phyloP scores from a whole-genome alignment of 2,329 filamentous ascomycete genomes.

The Scedosporium dehoogii region DNA sequence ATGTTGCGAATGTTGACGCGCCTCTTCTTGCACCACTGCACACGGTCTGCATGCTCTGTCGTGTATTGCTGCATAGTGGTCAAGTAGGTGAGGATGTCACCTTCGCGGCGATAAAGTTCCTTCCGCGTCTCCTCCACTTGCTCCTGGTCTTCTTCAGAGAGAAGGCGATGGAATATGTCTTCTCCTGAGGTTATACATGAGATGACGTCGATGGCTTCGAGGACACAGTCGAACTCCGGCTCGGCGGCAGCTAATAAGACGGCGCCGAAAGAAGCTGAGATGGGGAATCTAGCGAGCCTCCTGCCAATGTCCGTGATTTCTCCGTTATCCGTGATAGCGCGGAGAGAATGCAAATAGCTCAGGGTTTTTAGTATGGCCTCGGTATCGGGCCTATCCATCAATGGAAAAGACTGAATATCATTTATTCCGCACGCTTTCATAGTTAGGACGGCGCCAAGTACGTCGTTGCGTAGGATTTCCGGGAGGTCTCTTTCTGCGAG shows the following conservation, averaged over 20 bases:
- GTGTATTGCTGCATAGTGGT: conserved; percentile 54
- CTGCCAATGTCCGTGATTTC: conserved; percentile 63
- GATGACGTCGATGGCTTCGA: conserved; percentile 79
- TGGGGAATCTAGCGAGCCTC: conserved; percentile 72
- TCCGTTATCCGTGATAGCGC: conserved; percentile 63
- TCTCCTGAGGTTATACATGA: conserved; percentile 53
- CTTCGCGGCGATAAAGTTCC: conserved; percentile 50
- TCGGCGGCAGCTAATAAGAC: conserved; percentile 72
- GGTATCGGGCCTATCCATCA: conserved; percentile 70
- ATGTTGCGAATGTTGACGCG: conserved; percentile 51
- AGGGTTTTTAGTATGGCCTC: conserved; percentile 76
- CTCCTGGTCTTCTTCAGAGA: conserved; percentile 46
- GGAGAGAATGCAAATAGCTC: conserved; percentile 67
- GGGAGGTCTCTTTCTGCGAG: conserved; percentile 69
- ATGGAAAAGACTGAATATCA: conserved; percentile 71
- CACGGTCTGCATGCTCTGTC: conserved; percentile 43
- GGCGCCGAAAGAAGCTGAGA: conserved; percentile 70
- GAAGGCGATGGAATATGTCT: conserved; percentile 51
- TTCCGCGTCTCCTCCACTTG: conserved; percentile 42
- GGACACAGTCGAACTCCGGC: conserved; percentile 60
- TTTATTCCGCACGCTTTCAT: conserved; percentile 88
- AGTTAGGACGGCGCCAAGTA: conserved; percentile 75
- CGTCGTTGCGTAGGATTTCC: conserved; percentile 84
- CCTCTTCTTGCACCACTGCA: conserved; percentile 47
- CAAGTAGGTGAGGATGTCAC: conserved; percentile 55